Conservation (phyloP, 768 basidiomycete genomes). For the Lepiota venenata region DNA sequence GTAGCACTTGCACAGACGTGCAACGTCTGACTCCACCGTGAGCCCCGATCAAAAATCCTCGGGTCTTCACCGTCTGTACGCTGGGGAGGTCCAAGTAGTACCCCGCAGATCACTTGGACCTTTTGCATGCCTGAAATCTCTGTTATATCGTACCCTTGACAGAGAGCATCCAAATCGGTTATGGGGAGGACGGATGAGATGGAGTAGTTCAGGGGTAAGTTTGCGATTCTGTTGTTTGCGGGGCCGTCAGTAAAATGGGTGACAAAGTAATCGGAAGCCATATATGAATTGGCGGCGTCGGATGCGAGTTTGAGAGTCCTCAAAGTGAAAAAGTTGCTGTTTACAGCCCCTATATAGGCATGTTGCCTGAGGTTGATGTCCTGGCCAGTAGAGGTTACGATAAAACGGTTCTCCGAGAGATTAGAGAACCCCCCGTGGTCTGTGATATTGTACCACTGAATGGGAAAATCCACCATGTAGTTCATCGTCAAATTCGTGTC, state of each 20-base stretch:
- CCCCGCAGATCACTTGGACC: constrained; percentile 15
- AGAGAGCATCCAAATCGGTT: background rate
- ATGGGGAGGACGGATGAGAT: background rate
- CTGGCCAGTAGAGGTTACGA: constrained; percentile 14
- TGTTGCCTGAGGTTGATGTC: constrained; percentile 15
- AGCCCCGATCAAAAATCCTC: constrained; percentile 7
- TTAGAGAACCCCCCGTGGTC: background rate
- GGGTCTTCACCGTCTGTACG: constrained; percentile 20
- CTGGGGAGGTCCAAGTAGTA: constrained; percentile 16
- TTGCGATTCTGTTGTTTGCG: background rate
- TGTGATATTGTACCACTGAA: background rate
- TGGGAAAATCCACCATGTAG: background rate
- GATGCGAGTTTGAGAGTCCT: constrained; percentile 13
- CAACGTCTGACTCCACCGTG: constrained; percentile 17
- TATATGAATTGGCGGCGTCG: constrained; percentile 12
- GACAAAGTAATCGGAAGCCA: constrained; percentile 4
- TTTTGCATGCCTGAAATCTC: constrained; percentile 18
- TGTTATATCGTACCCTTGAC: constrained; percentile 15
- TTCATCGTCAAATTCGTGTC: background rate
- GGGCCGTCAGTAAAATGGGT: too few species aligned
- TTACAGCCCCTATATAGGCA: constrained; percentile 19
- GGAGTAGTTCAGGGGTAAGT: constrained; percentile 1
- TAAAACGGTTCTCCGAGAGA: constrained; percentile 8
- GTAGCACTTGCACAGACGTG: constrained; percentile 18
- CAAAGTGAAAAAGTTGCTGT: constrained; percentile 16